Percentiles rank a stretch among this genome's conserved stretches.
Evolutionary conservation across 495 filamentous ascomycete species (phyloP).

Genomic region (Trichocladium uniseriatum): DNA sequence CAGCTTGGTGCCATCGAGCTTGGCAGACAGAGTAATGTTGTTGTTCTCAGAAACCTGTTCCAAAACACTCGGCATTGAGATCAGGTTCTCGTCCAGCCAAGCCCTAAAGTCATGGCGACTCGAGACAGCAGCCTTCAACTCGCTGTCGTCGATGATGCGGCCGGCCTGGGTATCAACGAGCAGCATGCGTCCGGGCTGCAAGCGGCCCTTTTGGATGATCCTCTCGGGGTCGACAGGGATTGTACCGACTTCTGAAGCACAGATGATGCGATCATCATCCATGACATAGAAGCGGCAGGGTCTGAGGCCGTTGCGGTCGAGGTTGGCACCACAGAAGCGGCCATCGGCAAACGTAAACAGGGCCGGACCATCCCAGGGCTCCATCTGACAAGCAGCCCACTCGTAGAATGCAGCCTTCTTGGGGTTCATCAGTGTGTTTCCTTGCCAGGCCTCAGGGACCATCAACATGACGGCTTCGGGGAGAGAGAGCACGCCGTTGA

Average conservation of each 20-base stretch:
- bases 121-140: constrained; percentile 85
- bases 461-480: constrained; percentile 98
- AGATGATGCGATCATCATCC: constrained; percentile 97
- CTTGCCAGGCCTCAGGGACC: constrained; percentile 99
- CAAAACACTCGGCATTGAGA: constrained; percentile 67
- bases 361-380: constrained; percentile 97
- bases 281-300: constrained; percentile 98
- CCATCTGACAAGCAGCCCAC: constrained; percentile 99
- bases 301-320: constrained; percentile 95
- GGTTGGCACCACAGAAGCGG: constrained; percentile 93
- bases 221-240: constrained; percentile 86
- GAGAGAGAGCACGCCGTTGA: constrained; percentile 94
- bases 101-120: constrained; percentile 74
- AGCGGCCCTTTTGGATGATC: constrained; percentile 86
- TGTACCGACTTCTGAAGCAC: constrained; percentile 94
- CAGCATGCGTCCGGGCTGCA: constrained; percentile 96
- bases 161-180: constrained; percentile 93
- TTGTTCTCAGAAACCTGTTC: constrained; percentile 40
- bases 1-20: constrained; percentile 61
- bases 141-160: constrained; percentile 89
- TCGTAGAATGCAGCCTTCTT: constrained; percentile 98
- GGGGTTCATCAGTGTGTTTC: constrained; percentile 83
- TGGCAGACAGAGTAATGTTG: constrained; percentile 49
- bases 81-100: constrained; percentile 82
- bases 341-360: constrained; percentile 98